Percentiles rank a stretch among this genome's conserved stretches.
These are phyloP conservation scores for Circinella minor DNA, from an alignment of 371 early-diverging fungal genomes.

Conservation along the genomic window DNA sequence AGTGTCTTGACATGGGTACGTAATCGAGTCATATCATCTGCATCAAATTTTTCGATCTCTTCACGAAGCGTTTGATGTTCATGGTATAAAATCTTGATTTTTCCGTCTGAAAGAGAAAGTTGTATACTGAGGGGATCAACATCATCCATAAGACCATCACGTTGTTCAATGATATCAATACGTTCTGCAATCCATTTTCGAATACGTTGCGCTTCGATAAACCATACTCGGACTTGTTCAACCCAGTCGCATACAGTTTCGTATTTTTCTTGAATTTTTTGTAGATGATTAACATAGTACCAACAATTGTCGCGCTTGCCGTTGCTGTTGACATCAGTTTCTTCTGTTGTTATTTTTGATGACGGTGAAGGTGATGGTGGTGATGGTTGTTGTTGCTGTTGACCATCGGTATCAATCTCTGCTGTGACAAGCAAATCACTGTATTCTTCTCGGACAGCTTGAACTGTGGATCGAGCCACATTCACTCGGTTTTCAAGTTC, in stretches of 20 bases:
- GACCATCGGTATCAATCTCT: neutral
- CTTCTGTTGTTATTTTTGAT: no score
- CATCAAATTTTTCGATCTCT: slow-evolving; percentile 42
- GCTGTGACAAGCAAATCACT: slow-evolving; percentile 7
- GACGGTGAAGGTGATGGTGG: neutral
- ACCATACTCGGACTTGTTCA: slow-evolving; percentile 40
- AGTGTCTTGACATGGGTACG: slow-evolving; percentile 53
- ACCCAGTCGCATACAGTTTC: slow-evolving; percentile 46
- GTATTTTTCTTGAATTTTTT: slow-evolving; percentile 27
- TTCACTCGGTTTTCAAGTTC: slow-evolving; percentile 40
- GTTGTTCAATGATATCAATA: slow-evolving; percentile 35
- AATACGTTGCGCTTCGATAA: slow-evolving; percentile 37
- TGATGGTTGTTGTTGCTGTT: no score
- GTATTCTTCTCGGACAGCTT: slow-evolving; percentile 35
- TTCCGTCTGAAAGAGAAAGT: slow-evolving; percentile 23
- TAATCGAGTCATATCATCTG: slow-evolving; percentile 52
- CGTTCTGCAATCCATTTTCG: slow-evolving; percentile 45
- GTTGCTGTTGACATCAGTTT: neutral
- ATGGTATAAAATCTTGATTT: slow-evolving; percentile 27
- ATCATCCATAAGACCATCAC: slow-evolving; percentile 26
- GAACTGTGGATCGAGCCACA: slow-evolving; percentile 33
- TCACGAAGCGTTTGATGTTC: slow-evolving; percentile 37
- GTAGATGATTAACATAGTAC: slow-evolving; percentile 15
- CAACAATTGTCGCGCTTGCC: slow-evolving; percentile 7
- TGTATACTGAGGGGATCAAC: slow-evolving; percentile 41